phyloP scores from a whole-genome alignment of 768 basidiomycete species.

The Pilatotrama ljubarskyi region DNA sequence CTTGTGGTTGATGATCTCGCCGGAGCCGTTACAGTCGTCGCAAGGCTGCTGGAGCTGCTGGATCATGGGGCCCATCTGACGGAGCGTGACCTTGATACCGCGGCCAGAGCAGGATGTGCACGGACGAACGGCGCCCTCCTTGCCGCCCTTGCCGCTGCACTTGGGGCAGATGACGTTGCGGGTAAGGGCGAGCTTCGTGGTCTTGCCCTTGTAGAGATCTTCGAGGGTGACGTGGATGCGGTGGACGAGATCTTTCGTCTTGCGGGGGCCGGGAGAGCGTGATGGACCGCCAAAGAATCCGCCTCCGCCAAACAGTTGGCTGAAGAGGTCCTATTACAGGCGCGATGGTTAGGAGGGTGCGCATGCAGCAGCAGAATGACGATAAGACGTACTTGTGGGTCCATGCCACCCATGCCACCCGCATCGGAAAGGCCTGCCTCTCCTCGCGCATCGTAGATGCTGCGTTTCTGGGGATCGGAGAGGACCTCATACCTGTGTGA shows the following conservation, averaged over 20 bases:
- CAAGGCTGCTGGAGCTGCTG: conserved; percentile 97
- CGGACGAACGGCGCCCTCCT: conserved; percentile 88
- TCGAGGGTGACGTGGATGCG: conserved; percentile 95
- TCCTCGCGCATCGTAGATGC: conserved; percentile 85
- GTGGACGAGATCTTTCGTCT: conserved; percentile 98
- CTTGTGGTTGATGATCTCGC: conserved; percentile 92
- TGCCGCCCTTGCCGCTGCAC: conserved; percentile 96
- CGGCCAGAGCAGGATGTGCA: conserved; percentile 84
- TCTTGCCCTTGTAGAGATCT: conserved; percentile 98
- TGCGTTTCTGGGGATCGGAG: conserved; percentile 82
- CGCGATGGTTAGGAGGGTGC: not conserved
- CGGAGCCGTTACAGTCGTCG: conserved; percentile 90
- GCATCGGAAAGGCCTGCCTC: conserved; percentile 88
- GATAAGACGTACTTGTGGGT: conserved; percentile 71
- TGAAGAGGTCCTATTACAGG: conserved; percentile 79
- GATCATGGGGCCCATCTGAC: conserved; percentile 99
- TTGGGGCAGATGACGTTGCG: conserved; percentile 92
- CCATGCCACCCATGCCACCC: conserved; percentile 94
- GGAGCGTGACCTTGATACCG: conserved; percentile 86
- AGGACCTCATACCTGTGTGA: conserved; percentile 81
- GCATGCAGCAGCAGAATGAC: not conserved
- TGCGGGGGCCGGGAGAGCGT: conserved; percentile 67
- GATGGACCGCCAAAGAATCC: conserved; percentile 74
- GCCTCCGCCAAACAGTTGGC: conserved; percentile 90
- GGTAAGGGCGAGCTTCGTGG: conserved; percentile 94